phyloP scores from a whole-genome alignment of 441 rosid genomes.

The Viola pubescens region DNA sequence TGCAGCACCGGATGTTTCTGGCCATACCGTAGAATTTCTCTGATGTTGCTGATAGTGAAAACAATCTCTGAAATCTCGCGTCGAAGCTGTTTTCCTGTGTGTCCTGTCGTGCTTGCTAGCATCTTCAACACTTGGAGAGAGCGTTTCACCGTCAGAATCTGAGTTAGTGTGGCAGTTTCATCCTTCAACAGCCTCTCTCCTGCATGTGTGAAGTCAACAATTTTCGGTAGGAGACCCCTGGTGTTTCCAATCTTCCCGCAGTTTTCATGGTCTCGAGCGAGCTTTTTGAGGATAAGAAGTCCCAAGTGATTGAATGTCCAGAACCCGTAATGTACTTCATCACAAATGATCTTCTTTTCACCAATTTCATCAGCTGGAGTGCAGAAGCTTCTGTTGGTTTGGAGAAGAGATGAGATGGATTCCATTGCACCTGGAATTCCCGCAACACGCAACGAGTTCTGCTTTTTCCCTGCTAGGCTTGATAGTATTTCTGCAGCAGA shows the following conservation, averaged over 20 bases:
- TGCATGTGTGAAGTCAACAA: slow-evolving; percentile 65
- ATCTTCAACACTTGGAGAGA: slow-evolving; percentile 79
- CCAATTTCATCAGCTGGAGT: slow-evolving; percentile 69
- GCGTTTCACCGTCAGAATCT: slow-evolving; percentile 56
- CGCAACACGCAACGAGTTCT: slow-evolving; percentile 68
- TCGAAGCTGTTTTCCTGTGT: slow-evolving; percentile 61
- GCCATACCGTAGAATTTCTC: slow-evolving; percentile 62
- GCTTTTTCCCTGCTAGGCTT: slow-evolving; percentile 72
- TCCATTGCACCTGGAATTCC: slow-evolving; percentile 94
- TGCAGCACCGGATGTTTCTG: slow-evolving; percentile 56
- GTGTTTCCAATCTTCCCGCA: slow-evolving; percentile 93
- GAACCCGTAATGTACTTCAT: slow-evolving; percentile 42
- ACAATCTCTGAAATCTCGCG: slow-evolving; percentile 79
- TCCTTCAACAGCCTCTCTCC: slow-evolving; percentile 49
- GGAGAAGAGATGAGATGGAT: slow-evolving; percentile 81
- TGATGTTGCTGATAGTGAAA: slow-evolving; percentile 73
- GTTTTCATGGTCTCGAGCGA: slow-evolving; percentile 80
- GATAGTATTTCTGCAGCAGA: slow-evolving; percentile 78
- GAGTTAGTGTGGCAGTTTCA: slow-evolving; percentile 40
- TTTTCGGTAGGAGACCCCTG: slow-evolving; percentile 78
- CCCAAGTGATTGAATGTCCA: slow-evolving; percentile 85
- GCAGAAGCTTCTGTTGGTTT: slow-evolving; percentile 41
- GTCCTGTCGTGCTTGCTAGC: slow-evolving; percentile 73
- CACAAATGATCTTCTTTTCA: slow-evolving; percentile 45
- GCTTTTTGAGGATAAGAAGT: slow-evolving; percentile 66